phyloP scores from a whole-genome alignment of 2,329 filamentous ascomycete genomes.

The Aspergillus chevalieri region DNA sequence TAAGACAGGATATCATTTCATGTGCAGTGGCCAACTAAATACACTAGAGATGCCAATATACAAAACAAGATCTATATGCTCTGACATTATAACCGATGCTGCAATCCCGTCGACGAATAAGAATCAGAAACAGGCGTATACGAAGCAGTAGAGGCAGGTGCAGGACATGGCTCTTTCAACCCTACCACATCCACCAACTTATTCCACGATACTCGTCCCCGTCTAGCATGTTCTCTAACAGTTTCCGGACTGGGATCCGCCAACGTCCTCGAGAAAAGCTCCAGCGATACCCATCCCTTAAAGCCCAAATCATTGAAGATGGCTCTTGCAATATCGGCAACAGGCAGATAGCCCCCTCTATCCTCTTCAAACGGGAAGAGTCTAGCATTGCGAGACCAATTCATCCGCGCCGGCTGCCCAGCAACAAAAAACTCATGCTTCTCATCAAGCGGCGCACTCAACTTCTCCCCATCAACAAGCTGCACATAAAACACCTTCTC shows the following conservation, averaged over 20 bases:
- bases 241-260: conserved; percentile 46
- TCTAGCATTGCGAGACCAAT: conserved; percentile 70
- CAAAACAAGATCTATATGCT: too few species aligned
- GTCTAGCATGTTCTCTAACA: conserved; percentile 50
- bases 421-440: conserved; percentile 55
- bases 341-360: conserved; percentile 61
- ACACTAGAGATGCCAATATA: too few species aligned
- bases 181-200: conserved; percentile 33
- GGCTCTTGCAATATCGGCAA: conserved; percentile 54
- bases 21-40: too few species aligned
- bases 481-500: conserved; percentile 73
- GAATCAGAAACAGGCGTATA: too few species aligned
- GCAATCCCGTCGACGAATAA: background rate
- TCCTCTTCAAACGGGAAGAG: conserved; percentile 61
- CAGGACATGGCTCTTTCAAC: conserved; percentile 1
- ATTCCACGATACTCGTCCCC: conserved; percentile 49
- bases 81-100: conserved; percentile 12
- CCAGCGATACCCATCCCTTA: conserved; percentile 64
- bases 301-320: conserved; percentile 56
- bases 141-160: background rate
- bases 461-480: conserved; percentile 65
- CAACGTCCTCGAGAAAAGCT: conserved; percentile 61
- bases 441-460: conserved; percentile 51
- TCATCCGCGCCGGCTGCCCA: conserved; percentile 62
- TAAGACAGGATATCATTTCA: too few species aligned